A percentile compares a stretch with the other conserved stretches of the same genome.
Evolutionary conservation across 306 rosid genomes (phyloP).

Genomic region (Sicyos edulis): DNA sequence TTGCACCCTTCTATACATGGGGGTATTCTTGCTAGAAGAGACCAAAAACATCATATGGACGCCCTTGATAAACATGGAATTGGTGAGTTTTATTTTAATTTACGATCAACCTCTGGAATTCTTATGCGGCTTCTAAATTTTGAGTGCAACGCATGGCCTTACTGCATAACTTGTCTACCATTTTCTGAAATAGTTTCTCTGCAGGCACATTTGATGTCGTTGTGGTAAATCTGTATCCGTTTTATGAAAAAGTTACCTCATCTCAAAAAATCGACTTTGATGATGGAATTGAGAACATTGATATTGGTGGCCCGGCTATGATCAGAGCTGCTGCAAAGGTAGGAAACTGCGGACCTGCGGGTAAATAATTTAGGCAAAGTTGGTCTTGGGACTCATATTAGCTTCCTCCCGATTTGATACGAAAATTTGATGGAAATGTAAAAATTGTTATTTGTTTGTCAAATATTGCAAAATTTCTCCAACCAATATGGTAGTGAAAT

Average conservation of each 20-base stretch:
- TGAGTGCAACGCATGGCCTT: not conserved
- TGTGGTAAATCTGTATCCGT: slow-evolving; percentile 89
- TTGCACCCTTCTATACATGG: slow-evolving; percentile 88
- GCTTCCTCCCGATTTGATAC: not conserved
- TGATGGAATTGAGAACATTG: slow-evolving; percentile 92
- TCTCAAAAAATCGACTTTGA: slow-evolving; percentile 60
- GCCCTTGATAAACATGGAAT: slow-evolving; percentile 74
- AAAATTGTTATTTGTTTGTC: not conserved
- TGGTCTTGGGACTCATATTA: not conserved
- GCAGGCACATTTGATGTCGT: slow-evolving; percentile 90
- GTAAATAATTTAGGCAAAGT: not conserved
- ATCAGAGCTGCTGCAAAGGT: slow-evolving; percentile 98
- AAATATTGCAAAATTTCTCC: not conserved
- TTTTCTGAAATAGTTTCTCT: slow-evolving; percentile 18
- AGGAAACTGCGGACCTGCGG: slow-evolving; percentile 20
- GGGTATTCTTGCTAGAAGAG: slow-evolving; percentile 93
- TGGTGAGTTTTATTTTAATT: slow-evolving; percentile 39
- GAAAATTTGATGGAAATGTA: not conserved
- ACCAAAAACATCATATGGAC: slow-evolving; percentile 77
- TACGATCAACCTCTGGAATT: not conserved
- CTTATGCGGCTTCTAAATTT: not conserved
- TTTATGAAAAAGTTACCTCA: slow-evolving; percentile 79
- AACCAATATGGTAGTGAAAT: not conserved
- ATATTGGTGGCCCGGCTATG: slow-evolving; percentile 97
- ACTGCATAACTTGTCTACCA: not conserved